phyloP scores from a whole-genome alignment of 495 filamentous ascomycete genomes.

The Xylaria sp. region DNA sequence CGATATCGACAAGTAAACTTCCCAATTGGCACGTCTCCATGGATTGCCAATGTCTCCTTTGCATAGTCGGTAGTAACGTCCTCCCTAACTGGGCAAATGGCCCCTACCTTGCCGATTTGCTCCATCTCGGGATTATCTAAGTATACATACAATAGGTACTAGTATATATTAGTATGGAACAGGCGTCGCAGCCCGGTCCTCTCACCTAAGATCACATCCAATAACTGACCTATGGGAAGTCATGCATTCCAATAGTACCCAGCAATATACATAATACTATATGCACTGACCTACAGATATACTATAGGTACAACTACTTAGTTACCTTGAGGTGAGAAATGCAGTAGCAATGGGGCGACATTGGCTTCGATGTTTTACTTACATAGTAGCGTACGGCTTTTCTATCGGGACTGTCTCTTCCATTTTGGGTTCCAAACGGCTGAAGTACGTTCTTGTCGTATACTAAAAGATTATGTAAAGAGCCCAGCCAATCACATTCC shows the following conservation, averaged over 20 bases:
- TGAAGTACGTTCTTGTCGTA: too few relatives aligned
- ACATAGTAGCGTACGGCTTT: too few relatives aligned
- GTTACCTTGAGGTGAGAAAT: neutral
- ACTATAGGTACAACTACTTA: too few relatives aligned
- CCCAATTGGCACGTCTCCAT: slow-evolving; percentile 5
- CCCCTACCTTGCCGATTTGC: slow-evolving; percentile 4
- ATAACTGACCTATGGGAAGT: neutral
- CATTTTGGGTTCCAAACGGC: neutral
- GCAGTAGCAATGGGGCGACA: neutral
- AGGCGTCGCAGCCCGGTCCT: neutral
- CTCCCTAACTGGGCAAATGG: slow-evolving; percentile 9
- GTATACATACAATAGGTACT: too few relatives aligned
- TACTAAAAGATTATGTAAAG: too few relatives aligned
- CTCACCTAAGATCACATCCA: neutral
- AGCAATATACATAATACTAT: too few relatives aligned
- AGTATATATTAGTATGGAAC: neutral
- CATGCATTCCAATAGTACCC: too few relatives aligned
- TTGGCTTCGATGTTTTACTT: neutral
- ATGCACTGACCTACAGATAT: too few relatives aligned
- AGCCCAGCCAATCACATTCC: slow-evolving; percentile 6
- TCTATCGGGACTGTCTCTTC: neutral
- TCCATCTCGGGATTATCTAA: neutral
- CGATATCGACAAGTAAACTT: slow-evolving; percentile 9
- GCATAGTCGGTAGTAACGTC: neutral
- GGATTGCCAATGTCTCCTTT: neutral